Percentiles rank a stretch among this genome's conserved stretches.
phyloP scores from a whole-genome alignment of 2,329 filamentous ascomycete genomes.

The Pseudogymnoascus sp. region DNA sequence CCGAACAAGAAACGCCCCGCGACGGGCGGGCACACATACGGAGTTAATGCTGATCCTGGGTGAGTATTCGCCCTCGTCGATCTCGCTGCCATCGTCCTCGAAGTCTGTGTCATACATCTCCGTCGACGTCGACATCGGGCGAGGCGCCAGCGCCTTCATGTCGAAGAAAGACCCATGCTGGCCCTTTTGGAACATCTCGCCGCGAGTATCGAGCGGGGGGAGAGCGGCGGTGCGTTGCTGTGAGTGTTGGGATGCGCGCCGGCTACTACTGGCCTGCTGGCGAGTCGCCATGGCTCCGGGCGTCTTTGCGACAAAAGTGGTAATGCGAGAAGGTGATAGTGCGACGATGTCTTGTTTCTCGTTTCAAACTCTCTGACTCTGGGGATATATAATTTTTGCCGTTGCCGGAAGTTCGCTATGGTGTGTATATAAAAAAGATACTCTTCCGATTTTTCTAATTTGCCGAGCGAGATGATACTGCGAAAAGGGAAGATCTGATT shows the following conservation, averaged over 20 bases:
- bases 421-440: not conserved
- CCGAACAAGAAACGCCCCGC: conserved; percentile 14
- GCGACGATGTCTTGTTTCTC: not conserved
- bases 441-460: not conserved
- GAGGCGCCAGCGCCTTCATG: conserved; percentile 42
- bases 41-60: conserved; percentile 62
- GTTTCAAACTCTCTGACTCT: not conserved
- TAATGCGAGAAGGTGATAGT: not conserved
- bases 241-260: not conserved
- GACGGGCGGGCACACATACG: conserved; percentile 41
- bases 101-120: conserved; percentile 72
- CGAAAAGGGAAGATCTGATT: not conserved
- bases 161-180: conserved; percentile 53
- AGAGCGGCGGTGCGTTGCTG: conserved; percentile 6
- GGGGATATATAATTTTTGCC: not conserved
- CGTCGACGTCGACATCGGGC: conserved; percentile 64
- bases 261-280: not conserved
- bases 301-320: not conserved
- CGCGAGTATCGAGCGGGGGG: conserved; percentile 24
- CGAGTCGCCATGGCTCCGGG: not conserved
- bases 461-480: not conserved
- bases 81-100: conserved; percentile 49
- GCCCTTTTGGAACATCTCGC: conserved; percentile 39
- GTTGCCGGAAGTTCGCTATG: not conserved
- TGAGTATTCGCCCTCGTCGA: conserved; percentile 55